Evolutionary conservation across 208 protist genomes (phyloP).

Genomic region (Wallacemonas collosoma): DNA sequence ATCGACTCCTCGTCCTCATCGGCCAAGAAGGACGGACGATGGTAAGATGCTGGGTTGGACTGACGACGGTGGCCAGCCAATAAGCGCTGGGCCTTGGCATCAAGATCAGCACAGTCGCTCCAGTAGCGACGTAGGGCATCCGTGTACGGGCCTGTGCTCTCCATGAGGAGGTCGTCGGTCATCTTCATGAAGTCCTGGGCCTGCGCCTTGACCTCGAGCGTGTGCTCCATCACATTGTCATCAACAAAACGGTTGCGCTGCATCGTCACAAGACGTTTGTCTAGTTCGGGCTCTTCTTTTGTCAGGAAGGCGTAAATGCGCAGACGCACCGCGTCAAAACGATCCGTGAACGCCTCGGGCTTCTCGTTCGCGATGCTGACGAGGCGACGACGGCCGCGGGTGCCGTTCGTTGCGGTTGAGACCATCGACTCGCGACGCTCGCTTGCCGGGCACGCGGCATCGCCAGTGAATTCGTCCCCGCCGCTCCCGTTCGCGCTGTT

Average conservation of each 20-base stretch:
- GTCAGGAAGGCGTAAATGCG: conserved; percentile 73
- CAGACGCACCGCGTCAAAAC: conserved; percentile 58
- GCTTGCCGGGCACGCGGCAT: neutral
- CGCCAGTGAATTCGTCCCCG: neutral
- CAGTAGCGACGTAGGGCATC: conserved; percentile 51
- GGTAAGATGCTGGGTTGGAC: conserved; percentile 9
- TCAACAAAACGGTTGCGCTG: conserved; percentile 53
- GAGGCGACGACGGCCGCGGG: conserved; percentile 33
- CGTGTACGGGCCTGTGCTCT: conserved; percentile 41
- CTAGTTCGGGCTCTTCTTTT: conserved; percentile 52
- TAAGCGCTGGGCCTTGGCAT: conserved; percentile 37
- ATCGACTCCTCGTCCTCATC: conserved; percentile 16
- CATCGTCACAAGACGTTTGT: conserved; percentile 33
- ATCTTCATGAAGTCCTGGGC: conserved; percentile 54
- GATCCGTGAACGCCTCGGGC: conserved; percentile 18
- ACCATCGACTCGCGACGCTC: conserved; percentile 13
- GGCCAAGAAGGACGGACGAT: conserved; percentile 8
- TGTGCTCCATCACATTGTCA: conserved; percentile 40
- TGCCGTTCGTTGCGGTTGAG: neutral
- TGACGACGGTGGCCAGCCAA: conserved; percentile 18
- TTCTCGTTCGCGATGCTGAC: conserved; percentile 5
- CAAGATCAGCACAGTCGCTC: conserved; percentile 57
- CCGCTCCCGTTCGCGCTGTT: conserved; percentile 15
- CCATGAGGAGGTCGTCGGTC: conserved; percentile 44
- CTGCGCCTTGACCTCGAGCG: conserved; percentile 46